Evolutionary conservation across 2,329 filamentous ascomycete species (phyloP).

Genomic region (Trichoderma asperellum): DNA sequence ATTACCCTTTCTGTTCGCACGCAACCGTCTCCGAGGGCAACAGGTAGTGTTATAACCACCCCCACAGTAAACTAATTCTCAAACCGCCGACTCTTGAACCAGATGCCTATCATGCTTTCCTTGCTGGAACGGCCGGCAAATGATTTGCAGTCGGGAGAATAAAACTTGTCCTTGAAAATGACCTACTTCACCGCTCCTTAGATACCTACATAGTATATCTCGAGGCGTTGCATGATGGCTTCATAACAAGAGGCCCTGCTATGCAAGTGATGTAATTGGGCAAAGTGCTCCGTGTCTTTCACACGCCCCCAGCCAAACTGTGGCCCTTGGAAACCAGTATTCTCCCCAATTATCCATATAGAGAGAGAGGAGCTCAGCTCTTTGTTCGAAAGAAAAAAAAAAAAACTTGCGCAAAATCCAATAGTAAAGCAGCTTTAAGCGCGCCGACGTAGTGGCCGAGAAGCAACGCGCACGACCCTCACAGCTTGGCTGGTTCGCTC

Average conservation of each 20-base stretch:
- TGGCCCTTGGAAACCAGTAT: not conserved
- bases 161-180: not conserved
- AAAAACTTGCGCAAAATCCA: not conserved
- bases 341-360: not conserved
- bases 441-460: not conserved
- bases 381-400: not conserved
- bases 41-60: not conserved
- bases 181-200: not conserved
- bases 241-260: not conserved
- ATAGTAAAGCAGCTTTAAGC: constrained; percentile 7
- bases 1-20: not conserved
- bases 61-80: not conserved
- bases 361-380: constrained; percentile 3
- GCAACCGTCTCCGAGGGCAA: not conserved
- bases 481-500: constrained; percentile 18
- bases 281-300: not conserved
- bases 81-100: not conserved
- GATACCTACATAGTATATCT: not conserved
- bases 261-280: not conserved
- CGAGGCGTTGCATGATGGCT: not conserved
- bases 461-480: constrained; percentile 9
- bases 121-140: not conserved
- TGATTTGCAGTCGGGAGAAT: not conserved
- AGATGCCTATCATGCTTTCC: not conserved
- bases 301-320: not conserved